Percentiles rank a stretch among this genome's conserved stretches.
phyloP scores from a whole-genome alignment of 2,329 filamentous ascomycete genomes.

The Fusarium ambrosium region DNA sequence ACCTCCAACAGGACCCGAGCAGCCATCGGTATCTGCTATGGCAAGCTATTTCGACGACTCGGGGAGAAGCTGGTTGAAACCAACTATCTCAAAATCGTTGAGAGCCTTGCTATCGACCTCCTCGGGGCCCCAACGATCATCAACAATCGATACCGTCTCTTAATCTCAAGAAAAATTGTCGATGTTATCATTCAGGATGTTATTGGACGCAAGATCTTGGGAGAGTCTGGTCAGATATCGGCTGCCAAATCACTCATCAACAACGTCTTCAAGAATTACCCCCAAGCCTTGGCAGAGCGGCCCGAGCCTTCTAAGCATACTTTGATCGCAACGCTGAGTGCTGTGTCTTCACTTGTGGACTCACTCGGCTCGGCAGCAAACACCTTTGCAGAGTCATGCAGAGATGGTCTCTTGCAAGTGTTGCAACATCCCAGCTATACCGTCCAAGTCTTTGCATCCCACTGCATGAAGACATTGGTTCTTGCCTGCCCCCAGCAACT shows the following conservation, averaged over 20 bases:
- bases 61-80: slow-evolving; percentile 87
- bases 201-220: slow-evolving; percentile 83
- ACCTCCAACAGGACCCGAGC: slow-evolving; percentile 86
- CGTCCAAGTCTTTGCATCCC: slow-evolving; percentile 90
- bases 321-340: slow-evolving; percentile 82
- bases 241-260: slow-evolving; percentile 88
- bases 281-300: slow-evolving; percentile 87
- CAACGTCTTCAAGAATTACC: slow-evolving; percentile 92
- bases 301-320: slow-evolving; percentile 91
- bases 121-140: slow-evolving; percentile 81
- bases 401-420: slow-evolving; percentile 90
- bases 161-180: slow-evolving; percentile 87
- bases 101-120: slow-evolving; percentile 84
- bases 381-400: slow-evolving; percentile 82
- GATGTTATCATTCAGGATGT: slow-evolving; percentile 87
- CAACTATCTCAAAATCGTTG: slow-evolving; percentile 84
- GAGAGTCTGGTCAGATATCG: slow-evolving; percentile 88
- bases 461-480: slow-evolving; percentile 88
- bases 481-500: slow-evolving; percentile 93
- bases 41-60: slow-evolving; percentile 81
- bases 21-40: slow-evolving; percentile 89
- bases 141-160: slow-evolving; percentile 88
- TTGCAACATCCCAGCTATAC: slow-evolving; percentile 96
- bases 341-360: slow-evolving; percentile 82
- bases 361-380: slow-evolving; percentile 87